Evolutionary conservation across 306 rosid species (phyloP).

Genomic region (Arachis hypogaea): DNA sequence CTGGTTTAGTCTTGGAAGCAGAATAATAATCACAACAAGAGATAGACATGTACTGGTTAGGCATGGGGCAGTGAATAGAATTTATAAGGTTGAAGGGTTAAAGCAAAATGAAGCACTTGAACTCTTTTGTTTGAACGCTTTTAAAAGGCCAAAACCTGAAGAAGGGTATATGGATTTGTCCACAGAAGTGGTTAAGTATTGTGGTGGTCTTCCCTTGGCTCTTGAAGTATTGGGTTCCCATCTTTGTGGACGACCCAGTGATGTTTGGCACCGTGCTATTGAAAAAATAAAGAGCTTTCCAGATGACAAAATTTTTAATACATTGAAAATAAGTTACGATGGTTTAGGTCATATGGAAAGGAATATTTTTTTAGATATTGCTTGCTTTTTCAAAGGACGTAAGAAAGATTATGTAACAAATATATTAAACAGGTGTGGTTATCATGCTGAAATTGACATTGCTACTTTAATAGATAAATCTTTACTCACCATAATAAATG

Average conservation of each 20-base stretch:
- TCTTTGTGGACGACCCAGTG: neutral
- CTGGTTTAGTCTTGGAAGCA: neutral
- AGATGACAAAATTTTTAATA: neutral
- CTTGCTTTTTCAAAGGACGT: neutral
- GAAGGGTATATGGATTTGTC: neutral
- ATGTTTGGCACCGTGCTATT: neutral
- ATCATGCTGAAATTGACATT: neutral
- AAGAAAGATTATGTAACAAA: neutral
- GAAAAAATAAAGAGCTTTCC: neutral
- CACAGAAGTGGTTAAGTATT: neutral
- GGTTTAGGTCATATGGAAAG: neutral
- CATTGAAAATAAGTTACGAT: neutral
- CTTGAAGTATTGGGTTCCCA: neutral
- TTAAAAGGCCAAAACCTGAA: neutral
- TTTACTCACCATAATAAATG: too few species aligned
- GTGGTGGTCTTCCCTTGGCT: conserved; percentile 11
- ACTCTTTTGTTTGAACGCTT: neutral
- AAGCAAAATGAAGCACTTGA: neutral
- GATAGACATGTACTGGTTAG: neutral
- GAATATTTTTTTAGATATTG: neutral
- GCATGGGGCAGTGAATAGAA: too few species aligned
- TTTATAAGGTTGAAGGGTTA: neutral
- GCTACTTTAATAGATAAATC: neutral
- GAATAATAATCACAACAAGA: neutral
- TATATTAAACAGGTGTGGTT: neutral